Conservation (phyloP, 257 asterid genomes). For the Nyctanthes arbortristis region DNA sequence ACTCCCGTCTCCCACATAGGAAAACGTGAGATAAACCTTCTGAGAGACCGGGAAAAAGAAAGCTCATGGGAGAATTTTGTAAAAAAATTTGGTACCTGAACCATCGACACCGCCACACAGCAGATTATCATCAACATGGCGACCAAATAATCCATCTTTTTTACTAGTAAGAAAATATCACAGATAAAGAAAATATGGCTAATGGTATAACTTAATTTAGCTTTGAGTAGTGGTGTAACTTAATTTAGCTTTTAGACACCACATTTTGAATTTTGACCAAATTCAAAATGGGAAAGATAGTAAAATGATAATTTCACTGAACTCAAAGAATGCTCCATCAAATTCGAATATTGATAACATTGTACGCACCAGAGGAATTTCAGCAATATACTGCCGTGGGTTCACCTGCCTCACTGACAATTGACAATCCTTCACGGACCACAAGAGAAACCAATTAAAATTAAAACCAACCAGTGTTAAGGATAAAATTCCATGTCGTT, state of each 20-base stretch:
- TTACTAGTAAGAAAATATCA: neutral
- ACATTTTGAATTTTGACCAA: no score
- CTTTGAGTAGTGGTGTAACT: neutral
- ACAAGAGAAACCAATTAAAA: neutral
- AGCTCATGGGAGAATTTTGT: neutral
- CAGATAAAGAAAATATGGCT: neutral
- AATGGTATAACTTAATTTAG: neutral
- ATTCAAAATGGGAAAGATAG: conserved; percentile 4
- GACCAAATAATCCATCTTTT: neutral
- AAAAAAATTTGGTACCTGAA: neutral
- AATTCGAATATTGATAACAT: neutral
- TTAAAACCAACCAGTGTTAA: conserved; percentile 6
- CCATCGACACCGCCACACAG: neutral
- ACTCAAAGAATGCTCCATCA: neutral
- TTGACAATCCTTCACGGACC: conserved; percentile 72
- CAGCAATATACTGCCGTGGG: conserved; percentile 96
- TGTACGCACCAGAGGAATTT: conserved; percentile 79
- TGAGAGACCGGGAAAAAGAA: neutral
- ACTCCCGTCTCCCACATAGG: neutral
- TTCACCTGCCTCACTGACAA: conserved; percentile 95
- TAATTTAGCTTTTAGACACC: neutral
- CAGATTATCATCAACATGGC: neutral
- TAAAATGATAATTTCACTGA: neutral
- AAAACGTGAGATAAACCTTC: neutral
- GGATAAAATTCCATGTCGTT: neutral